Conservation (phyloP, 768 basidiomycete genomes). For the Tricholoma flavovirens region DNA sequence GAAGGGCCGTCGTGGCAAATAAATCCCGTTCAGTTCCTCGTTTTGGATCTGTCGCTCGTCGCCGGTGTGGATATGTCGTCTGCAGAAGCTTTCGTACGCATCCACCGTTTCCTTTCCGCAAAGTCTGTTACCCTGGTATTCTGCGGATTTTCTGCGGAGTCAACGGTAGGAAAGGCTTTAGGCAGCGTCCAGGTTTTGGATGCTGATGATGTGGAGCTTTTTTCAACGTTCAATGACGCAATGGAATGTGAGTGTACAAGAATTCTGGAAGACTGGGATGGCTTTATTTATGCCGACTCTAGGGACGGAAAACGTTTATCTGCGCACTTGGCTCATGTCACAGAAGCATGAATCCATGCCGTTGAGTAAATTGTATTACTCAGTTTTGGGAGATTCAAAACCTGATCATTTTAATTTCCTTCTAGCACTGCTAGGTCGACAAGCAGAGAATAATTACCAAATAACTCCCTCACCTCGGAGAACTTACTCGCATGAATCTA, state of each 20-base stretch:
- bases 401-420: slow-evolving; percentile 4
- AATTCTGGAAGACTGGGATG: background rate
- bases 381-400: background rate
- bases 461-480: slow-evolving; percentile 59
- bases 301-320: slow-evolving; percentile 94
- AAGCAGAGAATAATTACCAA: slow-evolving; percentile 30
- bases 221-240: slow-evolving; percentile 79
- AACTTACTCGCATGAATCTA: slow-evolving; percentile 64
- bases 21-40: slow-evolving; percentile 82
- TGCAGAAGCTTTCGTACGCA: slow-evolving; percentile 90
- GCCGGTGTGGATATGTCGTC: slow-evolving; percentile 92
- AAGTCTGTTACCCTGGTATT: slow-evolving; percentile 83
- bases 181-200: slow-evolving; percentile 74
- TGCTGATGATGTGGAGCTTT: slow-evolving; percentile 75
- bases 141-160: slow-evolving; percentile 69
- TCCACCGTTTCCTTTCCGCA: slow-evolving; percentile 73
- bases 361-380: slow-evolving; percentile 30
- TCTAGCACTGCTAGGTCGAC: slow-evolving; percentile 54
- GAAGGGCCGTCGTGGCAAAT: slow-evolving; percentile 64
- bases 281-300: background rate
- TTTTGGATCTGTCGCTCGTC: slow-evolving; percentile 82
- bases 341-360: slow-evolving; percentile 49
- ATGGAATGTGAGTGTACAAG: slow-evolving; percentile 70
- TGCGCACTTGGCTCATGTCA: slow-evolving; percentile 71
- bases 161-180: slow-evolving; percentile 66